Evolutionary conservation across 768 basidiomycete species (phyloP).

Genomic region (Peribolospora baueri): DNA sequence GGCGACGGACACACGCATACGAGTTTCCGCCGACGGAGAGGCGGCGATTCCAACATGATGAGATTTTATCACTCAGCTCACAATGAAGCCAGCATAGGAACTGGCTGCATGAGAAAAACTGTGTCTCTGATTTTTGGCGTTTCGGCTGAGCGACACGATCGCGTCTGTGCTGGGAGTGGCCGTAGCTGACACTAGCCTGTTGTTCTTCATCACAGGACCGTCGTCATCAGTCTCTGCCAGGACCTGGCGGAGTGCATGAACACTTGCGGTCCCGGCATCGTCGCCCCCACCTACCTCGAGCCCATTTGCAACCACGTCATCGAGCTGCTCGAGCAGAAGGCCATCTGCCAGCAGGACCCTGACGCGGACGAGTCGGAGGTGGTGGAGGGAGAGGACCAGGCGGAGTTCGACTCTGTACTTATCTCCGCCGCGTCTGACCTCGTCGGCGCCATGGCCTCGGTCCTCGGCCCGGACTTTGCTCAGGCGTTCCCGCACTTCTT

Average conservation of each 20-base stretch:
- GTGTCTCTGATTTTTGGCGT: too few relatives aligned
- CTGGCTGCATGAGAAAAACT: too few relatives aligned
- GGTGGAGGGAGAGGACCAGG: conserved; percentile 24
- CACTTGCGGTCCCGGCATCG: conserved; percentile 45
- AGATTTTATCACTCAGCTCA: conserved; percentile 47
- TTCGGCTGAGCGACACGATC: too few relatives aligned
- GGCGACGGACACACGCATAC: background rate
- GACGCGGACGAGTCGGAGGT: conserved; percentile 41
- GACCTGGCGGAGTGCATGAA: conserved; percentile 76
- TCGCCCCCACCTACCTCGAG: conserved; percentile 28
- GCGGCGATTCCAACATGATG: conserved; percentile 22
- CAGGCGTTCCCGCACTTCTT: conserved; percentile 65
- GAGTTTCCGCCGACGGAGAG: background rate
- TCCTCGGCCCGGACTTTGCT: conserved; percentile 61
- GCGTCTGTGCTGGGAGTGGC: too few relatives aligned
- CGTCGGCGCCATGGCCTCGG: conserved; percentile 63
- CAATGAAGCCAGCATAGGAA: conserved; percentile 31
- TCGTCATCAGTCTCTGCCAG: conserved; percentile 65
- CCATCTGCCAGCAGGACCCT: conserved; percentile 77
- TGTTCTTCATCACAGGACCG: conserved; percentile 31
- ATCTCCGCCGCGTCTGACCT: conserved; percentile 86
- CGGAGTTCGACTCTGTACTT: conserved; percentile 88
- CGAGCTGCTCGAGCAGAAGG: conserved; percentile 77
- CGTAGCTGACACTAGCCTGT: conserved; percentile 5
- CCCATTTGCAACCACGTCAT: conserved; percentile 53